Evolutionary conservation across 768 basidiomycete species (phyloP), one percentile per base, ranked within the genome.

Genomic region (Leccinum uliginosum): DNA sequence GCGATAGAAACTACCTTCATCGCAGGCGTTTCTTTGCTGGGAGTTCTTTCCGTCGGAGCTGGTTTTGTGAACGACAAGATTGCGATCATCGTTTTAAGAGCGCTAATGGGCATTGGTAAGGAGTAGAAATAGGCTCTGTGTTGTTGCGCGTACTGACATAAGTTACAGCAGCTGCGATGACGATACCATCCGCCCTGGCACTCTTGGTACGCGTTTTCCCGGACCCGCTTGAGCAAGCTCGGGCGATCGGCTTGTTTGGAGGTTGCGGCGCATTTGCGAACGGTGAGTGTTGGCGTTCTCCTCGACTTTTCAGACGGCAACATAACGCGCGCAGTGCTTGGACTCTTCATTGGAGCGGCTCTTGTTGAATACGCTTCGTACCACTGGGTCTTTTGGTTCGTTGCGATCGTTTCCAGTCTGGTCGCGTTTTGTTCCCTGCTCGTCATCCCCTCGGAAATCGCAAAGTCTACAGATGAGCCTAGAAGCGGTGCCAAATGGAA

Each of bases 311-410:
- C 8, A 26, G 45, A 47, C 2, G 30, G 30, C n/a, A 24, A 48
- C n/a, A 11, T 59, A 29, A 50, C 34, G 15, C 19, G 12, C 43
- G 17, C 40, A 79, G 76, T 77, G 4, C 56, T 75, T 38, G 78
- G 78, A 1, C 62, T 78, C 19, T 54, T 78, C 32, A 71, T 79
- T 12, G 79, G 79, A 11, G 79, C 78, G 3, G 23, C 76, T 17
- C 71, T 81, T 43, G 74, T 76, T 3, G 59, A 71, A 47, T 75
- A 67, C 26, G 68, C 69, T 2, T 73, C 76, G 14, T 83, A 77
- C 70, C 73, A 65, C 27, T 82, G 81, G 81, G 73, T 82, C 19
- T 83, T 84, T 63, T 81, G 76, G 65, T 74, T 78, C 57, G 68
- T 74, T 38, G 73, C 77, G 3, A 73, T 80, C 35, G 53, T 81